A percentile compares a stretch with the other conserved stretches of the same genome.
Evolutionary conservation across 352 stramenopile species (phyloP).

Genomic region (Phytophthora citrophthora): DNA sequence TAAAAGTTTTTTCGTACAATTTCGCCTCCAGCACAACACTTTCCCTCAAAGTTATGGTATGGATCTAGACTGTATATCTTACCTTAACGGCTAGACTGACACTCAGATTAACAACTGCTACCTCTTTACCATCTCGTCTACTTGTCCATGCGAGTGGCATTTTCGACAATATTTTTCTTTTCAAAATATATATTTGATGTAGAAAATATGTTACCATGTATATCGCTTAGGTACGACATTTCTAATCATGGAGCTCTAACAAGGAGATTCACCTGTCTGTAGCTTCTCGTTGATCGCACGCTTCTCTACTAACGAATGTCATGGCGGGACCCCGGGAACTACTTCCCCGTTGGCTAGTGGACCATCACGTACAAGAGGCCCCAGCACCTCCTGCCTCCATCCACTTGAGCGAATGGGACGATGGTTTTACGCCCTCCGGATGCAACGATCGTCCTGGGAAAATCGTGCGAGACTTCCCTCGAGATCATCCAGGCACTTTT

Average conservation of each 20-base stretch:
- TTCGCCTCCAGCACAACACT: no score
- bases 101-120: no score
- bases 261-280: not conserved
- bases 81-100: no score
- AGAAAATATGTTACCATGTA: no score
- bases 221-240: no score
- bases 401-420: constrained; percentile 49
- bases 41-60: no score
- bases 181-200: no score
- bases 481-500: constrained; percentile 37
- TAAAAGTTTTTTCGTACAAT: no score
- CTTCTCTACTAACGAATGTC: constrained; percentile 5
- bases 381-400: constrained; percentile 25
- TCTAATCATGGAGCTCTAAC: not conserved
- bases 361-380: constrained; percentile 21
- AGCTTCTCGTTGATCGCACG: not conserved
- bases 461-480: constrained; percentile 56
- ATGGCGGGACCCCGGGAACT: constrained; percentile 36
- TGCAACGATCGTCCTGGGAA: constrained; percentile 44
- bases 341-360: constrained; percentile 35
- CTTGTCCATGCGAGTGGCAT: no score
- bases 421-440: constrained; percentile 70
- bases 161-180: no score
- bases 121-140: no score
- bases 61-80: no score